These are phyloP conservation scores for Trametopsis cervina DNA, from an alignment of 768 basidiomycete species.

Conservation along the genomic window DNA sequence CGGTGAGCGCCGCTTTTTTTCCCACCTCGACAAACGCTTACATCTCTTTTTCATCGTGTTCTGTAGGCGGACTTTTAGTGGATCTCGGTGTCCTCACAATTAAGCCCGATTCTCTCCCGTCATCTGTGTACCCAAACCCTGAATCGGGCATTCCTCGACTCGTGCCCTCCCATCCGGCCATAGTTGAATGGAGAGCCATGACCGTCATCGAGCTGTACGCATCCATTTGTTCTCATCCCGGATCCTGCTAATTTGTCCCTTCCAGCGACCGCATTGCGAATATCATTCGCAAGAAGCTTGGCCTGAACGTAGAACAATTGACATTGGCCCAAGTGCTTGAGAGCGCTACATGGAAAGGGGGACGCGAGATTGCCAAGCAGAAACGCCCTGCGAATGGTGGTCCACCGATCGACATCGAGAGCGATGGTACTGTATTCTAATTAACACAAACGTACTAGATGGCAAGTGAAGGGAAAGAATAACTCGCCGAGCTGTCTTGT, in stretches of 20 bases:
- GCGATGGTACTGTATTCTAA: constrained; percentile 79
- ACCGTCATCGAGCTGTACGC: constrained; percentile 88
- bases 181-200: constrained; percentile 95
- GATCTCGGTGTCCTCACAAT: constrained; percentile 78
- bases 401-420: constrained; percentile 81
- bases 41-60: neutral
- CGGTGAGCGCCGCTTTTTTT: constrained; percentile 37
- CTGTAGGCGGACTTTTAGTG: constrained; percentile 74
- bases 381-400: constrained; percentile 70
- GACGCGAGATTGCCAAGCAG: constrained; percentile 82
- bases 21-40: neutral
- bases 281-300: constrained; percentile 55
- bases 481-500: neutral
- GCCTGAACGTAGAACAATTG: constrained; percentile 44
- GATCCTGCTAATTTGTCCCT: neutral
- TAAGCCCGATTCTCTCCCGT: constrained; percentile 44
- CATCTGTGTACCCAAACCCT: constrained; percentile 35
- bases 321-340: constrained; percentile 86
- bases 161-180: constrained; percentile 75
- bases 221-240: too few species aligned
- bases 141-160: constrained; percentile 54
- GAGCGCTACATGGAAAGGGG: constrained; percentile 95
- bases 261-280: constrained; percentile 74
- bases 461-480: neutral
- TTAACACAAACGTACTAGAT: neutral